These are phyloP conservation scores for Microcos paniculata DNA, from an alignment of 345 rosid species.

Conservation along the genomic window DNA sequence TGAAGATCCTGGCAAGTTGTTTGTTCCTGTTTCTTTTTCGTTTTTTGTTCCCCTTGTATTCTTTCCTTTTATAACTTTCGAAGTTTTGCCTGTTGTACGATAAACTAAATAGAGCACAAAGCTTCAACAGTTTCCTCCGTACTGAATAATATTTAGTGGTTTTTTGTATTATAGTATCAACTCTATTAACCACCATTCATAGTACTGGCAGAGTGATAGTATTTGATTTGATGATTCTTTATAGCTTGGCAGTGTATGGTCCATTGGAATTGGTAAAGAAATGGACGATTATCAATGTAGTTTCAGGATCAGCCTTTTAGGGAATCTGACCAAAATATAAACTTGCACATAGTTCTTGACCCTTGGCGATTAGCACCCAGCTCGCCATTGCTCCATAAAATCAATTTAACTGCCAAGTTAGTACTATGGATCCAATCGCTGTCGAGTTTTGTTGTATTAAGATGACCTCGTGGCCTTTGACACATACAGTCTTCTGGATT, in stretches of 20 bases:
- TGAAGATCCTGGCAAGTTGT: conserved; percentile 10
- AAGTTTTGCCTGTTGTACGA: neutral
- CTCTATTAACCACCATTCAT: neutral
- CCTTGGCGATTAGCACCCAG: neutral
- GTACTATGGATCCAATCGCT: neutral
- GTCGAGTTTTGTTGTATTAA: neutral
- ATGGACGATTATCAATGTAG: neutral
- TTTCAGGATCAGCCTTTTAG: no score
- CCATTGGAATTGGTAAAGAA: neutral
- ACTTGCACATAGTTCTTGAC: neutral
- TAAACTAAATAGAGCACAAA: neutral
- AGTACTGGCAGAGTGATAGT: neutral
- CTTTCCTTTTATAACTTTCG: no score
- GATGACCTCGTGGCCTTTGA: neutral
- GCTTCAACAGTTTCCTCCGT: neutral
- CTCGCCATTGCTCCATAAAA: neutral
- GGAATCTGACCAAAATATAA: neutral
- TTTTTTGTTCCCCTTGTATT: neutral
- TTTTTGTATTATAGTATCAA: neutral
- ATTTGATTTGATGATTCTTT: neutral
- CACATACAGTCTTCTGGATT: neutral
- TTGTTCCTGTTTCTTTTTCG: neutral
- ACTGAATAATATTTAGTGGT: neutral
- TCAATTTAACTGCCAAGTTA: neutral
- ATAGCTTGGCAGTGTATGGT: neutral